Evolutionary conservation across 2,329 filamentous ascomycete genomes (phyloP).

Genomic region (Coniochaeta pulveracea): DNA sequence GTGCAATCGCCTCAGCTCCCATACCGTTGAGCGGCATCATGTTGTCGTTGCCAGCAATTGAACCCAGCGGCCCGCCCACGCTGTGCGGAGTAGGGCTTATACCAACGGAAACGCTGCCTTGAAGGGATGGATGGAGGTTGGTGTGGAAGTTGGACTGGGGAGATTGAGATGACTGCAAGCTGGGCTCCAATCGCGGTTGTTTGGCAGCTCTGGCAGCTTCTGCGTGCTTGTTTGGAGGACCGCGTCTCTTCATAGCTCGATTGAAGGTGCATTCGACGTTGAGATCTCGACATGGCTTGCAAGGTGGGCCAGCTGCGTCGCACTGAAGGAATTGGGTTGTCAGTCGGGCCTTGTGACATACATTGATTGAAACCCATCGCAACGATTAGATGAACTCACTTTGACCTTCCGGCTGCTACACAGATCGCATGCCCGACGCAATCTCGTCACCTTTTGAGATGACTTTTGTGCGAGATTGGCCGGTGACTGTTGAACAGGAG

Average conservation of each 20-base stretch:
- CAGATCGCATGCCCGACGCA: slow-evolving; percentile 49
- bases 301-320: slow-evolving; percentile 44
- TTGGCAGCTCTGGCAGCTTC: slow-evolving; percentile 45
- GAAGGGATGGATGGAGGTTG: slow-evolving; percentile 2
- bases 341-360: slow-evolving; percentile 5
- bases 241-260: slow-evolving; percentile 45
- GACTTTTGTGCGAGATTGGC: not conserved
- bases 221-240: slow-evolving; percentile 47
- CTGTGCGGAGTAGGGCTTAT: slow-evolving; percentile 25
- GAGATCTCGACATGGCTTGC: slow-evolving; percentile 43
- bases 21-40: slow-evolving; percentile 21
- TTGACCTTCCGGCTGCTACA: slow-evolving; percentile 53
- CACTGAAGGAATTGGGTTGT: slow-evolving; percentile 23
- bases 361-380: not conserved
- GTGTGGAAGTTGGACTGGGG: not conserved
- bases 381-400: slow-evolving; percentile 16
- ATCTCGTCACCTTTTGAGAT: slow-evolving; percentile 35
- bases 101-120: no score
- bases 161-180: not conserved
- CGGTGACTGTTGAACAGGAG: not conserved
- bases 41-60: slow-evolving; percentile 25
- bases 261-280: slow-evolving; percentile 47
- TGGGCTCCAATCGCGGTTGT: slow-evolving; percentile 26
- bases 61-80: slow-evolving; percentile 36
- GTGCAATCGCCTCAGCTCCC: slow-evolving; percentile 60